Base-by-base conservation (phyloP, 129 eudicot genomes). In the Logfia minima region DNA sequence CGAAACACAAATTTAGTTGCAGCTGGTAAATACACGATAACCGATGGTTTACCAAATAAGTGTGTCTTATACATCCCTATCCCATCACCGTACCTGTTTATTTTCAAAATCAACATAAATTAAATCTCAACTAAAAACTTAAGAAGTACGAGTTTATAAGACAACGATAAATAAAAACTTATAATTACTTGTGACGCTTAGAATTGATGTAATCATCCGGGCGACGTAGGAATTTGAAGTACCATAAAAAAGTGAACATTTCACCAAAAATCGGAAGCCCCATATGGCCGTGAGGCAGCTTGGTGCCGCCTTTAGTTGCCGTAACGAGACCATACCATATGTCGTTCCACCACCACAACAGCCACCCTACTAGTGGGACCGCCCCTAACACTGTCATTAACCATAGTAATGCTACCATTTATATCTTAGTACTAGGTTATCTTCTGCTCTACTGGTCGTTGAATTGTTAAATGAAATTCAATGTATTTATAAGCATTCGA, bases 301-400 rank as follows among this genome's bases (percentile, higher is more conserved):
- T 75, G 28, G 73, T 51, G 75, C 78, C 80, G 21, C 77, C 37
- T 29, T 23, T 58, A 61, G 43, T 79, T 63, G 43, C 58, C 10
- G 14, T 72, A 35, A 45, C 18, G 3, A 72, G 13, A 14, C 61
- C 75, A 19, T 82, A 83, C 89, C 84, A 78, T 22, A 80, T 22
- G 18, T 89, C 87, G 29, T 89, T 86, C 89, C 89, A 89, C 87
- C 86, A 80, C 91, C 87, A 84, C 64, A 86, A 59, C 2, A 85
- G 62, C 81, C 83, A 76, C 41, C 67, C 81, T 6, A 77, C 71
- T 61, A 82, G 37, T 6, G 86, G 81, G 69, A 83, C 58, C 39
- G 68, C 52, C 43, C 84, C 87, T 24, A 83, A 16, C 62, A 76
- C 69, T 66, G 66, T 32, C 6, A 72, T 74, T 39, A 75, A 63